Percentiles rank a stretch among this genome's conserved stretches.
Conservation (phyloP, 768 basidiomycete genomes). For the Boletus vermiculosoides region DNA sequence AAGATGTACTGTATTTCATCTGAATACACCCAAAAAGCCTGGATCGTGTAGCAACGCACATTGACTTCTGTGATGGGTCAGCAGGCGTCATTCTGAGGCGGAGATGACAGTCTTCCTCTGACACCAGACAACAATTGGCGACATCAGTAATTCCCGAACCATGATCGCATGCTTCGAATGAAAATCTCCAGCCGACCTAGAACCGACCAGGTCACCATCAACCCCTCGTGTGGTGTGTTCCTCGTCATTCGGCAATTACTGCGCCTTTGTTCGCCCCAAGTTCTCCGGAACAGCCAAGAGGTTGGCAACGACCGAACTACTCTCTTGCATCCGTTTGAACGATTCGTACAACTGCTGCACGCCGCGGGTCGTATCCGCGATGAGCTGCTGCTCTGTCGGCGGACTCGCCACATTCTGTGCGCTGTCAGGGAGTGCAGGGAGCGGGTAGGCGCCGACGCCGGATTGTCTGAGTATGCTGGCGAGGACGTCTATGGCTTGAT, state of each 20-base stretch:
- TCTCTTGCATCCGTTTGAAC: slow-evolving; percentile 54
- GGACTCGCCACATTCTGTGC: slow-evolving; percentile 12
- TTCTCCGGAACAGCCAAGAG: slow-evolving; percentile 35
- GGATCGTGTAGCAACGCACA: background rate
- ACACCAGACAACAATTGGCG: background rate
- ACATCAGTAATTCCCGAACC: background rate
- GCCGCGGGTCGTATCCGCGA: slow-evolving; percentile 40
- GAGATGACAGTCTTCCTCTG: background rate
- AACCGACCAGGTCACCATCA: background rate
- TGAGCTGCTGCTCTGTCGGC: slow-evolving; percentile 48
- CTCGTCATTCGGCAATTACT: background rate
- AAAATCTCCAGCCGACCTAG: background rate
- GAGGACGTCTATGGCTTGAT: slow-evolving; percentile 46
- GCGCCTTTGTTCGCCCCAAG: slow-evolving; percentile 9
- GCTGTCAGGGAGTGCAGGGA: slow-evolving; percentile 34
- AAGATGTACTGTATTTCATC: background rate
- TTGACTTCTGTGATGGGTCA: background rate
- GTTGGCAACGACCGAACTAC: slow-evolving; percentile 51
- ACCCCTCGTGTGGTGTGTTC: background rate
- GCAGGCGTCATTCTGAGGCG: background rate
- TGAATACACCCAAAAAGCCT: background rate
- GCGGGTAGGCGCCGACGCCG: slow-evolving; percentile 66
- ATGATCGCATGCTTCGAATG: background rate
- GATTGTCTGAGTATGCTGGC: slow-evolving; percentile 51
- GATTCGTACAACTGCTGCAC: slow-evolving; percentile 51